Evolutionary conservation across 306 rosid species (phyloP).

Genomic region (Rosa persica): DNA sequence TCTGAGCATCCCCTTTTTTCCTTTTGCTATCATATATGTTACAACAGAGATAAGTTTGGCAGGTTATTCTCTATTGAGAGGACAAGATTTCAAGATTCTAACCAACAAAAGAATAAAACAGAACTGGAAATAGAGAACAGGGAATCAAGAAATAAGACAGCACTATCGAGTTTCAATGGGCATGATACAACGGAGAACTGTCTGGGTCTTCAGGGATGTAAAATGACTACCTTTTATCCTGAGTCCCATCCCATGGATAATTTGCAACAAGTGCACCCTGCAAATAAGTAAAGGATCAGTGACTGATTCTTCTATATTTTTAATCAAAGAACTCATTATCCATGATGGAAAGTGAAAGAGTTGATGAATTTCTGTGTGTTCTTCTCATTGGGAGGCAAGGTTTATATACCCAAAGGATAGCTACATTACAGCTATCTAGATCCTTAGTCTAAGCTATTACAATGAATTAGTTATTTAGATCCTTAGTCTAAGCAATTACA

Average conservation of each 20-base stretch:
- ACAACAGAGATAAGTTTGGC: constrained; percentile 1
- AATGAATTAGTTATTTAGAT: no score
- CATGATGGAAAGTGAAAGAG: neutral
- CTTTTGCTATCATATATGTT: neutral
- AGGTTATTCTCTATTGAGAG: neutral
- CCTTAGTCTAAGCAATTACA: no score
- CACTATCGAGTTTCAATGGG: constrained; percentile 10
- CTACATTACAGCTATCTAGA: no score
- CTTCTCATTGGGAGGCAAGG: no score
- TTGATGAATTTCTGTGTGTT: no score
- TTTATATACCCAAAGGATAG: no score
- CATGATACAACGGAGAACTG: neutral
- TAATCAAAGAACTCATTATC: constrained; percentile 9
- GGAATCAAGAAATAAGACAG: neutral
- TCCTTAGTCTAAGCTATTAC: no score
- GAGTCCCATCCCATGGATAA: constrained; percentile 96
- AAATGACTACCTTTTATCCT: constrained; percentile 62
- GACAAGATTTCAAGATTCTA: neutral
- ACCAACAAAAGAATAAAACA: neutral
- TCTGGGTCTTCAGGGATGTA: neutral
- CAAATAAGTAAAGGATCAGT: constrained; percentile 18
- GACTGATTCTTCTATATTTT: constrained; percentile 17
- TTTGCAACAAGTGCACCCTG: constrained; percentile 99
- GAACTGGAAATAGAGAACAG: constrained; percentile 7
- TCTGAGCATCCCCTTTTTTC: neutral